Evolutionary conservation across 257 asterid species (phyloP).

Genomic region (Salvia hispanica): DNA sequence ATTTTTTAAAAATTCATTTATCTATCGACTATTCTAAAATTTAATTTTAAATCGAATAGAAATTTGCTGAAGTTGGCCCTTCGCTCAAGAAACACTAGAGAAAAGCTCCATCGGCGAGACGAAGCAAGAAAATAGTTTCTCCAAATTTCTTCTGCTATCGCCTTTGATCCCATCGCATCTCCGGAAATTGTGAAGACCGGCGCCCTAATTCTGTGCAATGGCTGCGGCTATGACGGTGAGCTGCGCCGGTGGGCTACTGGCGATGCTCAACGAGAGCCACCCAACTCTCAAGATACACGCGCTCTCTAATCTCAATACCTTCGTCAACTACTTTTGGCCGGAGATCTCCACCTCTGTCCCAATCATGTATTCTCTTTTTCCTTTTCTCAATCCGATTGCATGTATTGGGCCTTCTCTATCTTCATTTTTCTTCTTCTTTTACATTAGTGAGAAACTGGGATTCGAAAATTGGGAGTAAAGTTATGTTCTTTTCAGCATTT

Average conservation of each 20-base stretch:
- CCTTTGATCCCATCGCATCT: conserved; percentile 4
- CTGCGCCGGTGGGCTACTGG: conserved; percentile 86
- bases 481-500: not conserved
- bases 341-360: conserved; percentile 92
- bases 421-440: not conserved
- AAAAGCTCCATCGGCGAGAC: too few species aligned
- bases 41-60: too few species aligned
- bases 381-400: not conserved
- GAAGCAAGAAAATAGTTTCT: too few species aligned
- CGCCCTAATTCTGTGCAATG: conserved; percentile 35
- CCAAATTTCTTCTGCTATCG: not conserved
- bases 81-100: too few species aligned
- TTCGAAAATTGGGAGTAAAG: not conserved
- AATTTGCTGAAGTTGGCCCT: too few species aligned
- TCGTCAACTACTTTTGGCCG: conserved; percentile 85
- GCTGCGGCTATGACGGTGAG: conserved; percentile 64
- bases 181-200: conserved; percentile 26
- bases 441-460: not conserved
- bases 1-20: too few species aligned
- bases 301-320: conserved; percentile 73
- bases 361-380: conserved; percentile 47
- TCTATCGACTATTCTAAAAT: too few species aligned
- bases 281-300: conserved; percentile 86
- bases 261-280: conserved; percentile 85
- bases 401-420: not conserved